These are phyloP conservation scores for Kluyveromyces sp. DNA, from an alignment of 1,139 yeast species.

Conservation along the genomic window DNA sequence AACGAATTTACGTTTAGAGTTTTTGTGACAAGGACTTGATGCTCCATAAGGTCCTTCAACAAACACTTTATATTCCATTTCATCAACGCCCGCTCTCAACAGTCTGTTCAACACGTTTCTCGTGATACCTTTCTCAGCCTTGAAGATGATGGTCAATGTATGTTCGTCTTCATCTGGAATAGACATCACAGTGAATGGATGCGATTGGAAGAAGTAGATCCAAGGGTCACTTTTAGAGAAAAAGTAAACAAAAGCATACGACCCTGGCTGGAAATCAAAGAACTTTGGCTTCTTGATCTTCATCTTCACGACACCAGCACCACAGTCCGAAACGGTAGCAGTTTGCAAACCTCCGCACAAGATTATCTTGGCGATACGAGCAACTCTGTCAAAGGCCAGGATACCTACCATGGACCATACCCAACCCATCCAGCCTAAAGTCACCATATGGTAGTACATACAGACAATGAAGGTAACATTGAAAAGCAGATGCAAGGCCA, in stretches of 20 bases:
- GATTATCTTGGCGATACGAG: constrained; percentile 33
- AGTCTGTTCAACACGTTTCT: constrained; percentile 32
- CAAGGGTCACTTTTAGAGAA: constrained; percentile 38
- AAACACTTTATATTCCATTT: constrained; percentile 32
- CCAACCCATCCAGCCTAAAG: constrained; percentile 42
- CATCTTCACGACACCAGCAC: constrained; percentile 37
- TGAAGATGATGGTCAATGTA: constrained; percentile 38
- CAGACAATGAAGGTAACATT: constrained; percentile 34
- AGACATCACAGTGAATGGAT: constrained; percentile 54
- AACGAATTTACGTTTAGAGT: constrained; percentile 13
- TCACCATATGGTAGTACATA: constrained; percentile 37
- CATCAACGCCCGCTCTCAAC: constrained; percentile 19
- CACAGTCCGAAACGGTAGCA: constrained; percentile 30
- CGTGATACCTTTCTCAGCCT: constrained; percentile 44
- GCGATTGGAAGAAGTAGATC: constrained; percentile 53
- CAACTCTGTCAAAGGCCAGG: constrained; percentile 35
- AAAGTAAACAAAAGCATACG: constrained; percentile 55
- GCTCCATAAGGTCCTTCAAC: constrained; percentile 63
- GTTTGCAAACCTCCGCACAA: constrained; percentile 36
- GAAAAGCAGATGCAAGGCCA: constrained; percentile 35
- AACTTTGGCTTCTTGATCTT: constrained; percentile 36
- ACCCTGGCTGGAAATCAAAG: constrained; percentile 54
- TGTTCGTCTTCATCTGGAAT: constrained; percentile 30
- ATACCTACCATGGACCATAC: constrained; percentile 37
- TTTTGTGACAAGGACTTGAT: constrained; percentile 36